A percentile compares a stretch with the other conserved stretches of the same genome.
These are phyloP conservation scores for Plasmodium coatneyi DNA, from an alignment of 169 alveolate species.

Conservation along the genomic window DNA sequence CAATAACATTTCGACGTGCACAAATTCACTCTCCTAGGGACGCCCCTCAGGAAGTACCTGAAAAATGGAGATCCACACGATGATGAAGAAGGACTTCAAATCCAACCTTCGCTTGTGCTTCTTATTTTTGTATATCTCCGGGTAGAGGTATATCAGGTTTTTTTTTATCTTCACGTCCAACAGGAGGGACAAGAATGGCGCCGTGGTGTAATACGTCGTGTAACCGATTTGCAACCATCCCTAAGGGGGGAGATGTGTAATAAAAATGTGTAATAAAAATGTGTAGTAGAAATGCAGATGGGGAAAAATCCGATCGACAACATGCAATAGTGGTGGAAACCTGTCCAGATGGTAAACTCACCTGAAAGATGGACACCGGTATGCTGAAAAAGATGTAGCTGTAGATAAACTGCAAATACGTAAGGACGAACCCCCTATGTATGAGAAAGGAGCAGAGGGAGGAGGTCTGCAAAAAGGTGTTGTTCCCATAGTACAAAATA, in stretches of 20 bases:
- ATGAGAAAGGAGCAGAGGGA: slow-evolving; percentile 95
- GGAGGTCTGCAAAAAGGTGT: slow-evolving; percentile 94
- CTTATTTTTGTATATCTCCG: slow-evolving; percentile 95
- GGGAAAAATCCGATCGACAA: slow-evolving; percentile 15
- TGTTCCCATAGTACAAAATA: slow-evolving; percentile 98
- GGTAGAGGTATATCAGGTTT: slow-evolving; percentile 90
- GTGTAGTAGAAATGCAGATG: too few relatives aligned
- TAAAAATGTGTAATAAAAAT: too few relatives aligned
- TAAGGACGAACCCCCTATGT: slow-evolving; percentile 96
- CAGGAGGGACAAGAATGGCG: slow-evolving; percentile 96
- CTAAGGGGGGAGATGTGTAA: slow-evolving; percentile 35
- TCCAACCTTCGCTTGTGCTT: slow-evolving; percentile 94
- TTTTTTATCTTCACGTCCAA: slow-evolving; percentile 94
- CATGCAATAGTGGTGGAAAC: neutral
- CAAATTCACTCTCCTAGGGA: too few relatives aligned
- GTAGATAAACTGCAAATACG: slow-evolving; percentile 94
- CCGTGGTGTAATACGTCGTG: slow-evolving; percentile 96
- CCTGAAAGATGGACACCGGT: slow-evolving; percentile 96
- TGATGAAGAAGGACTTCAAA: slow-evolving; percentile 94
- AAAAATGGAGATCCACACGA: slow-evolving; percentile 95
- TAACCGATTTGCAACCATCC: slow-evolving; percentile 98
- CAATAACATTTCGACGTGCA: neutral
- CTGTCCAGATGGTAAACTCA: neutral
- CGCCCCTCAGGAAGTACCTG: slow-evolving; percentile 63
- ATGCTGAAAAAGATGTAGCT: slow-evolving; percentile 92